Percentiles rank a stretch among this genome's conserved stretches.
phyloP scores from a whole-genome alignment of 75 land plant genomes.

The Sequoiadendron giganteum region DNA sequence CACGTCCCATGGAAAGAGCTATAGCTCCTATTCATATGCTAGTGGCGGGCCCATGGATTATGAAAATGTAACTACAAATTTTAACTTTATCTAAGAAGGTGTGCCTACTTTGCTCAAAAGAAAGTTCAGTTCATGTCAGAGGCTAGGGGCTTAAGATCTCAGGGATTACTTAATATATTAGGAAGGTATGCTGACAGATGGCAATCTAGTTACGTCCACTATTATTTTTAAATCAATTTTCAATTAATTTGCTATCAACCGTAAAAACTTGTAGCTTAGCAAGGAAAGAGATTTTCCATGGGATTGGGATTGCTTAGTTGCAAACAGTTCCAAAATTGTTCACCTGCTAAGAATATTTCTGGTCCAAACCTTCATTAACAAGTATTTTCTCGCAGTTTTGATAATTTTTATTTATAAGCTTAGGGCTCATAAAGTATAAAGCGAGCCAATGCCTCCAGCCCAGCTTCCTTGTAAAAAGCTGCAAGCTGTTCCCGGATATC shows the following conservation, averaged over 20 bases:
- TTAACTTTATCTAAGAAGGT: too few relatives aligned
- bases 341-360: background rate
- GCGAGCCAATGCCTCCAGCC: constrained; percentile 60
- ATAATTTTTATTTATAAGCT: background rate
- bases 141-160: too few relatives aligned
- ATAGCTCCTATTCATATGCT: too few relatives aligned
- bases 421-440: constrained; percentile 46
- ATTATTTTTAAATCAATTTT: background rate
- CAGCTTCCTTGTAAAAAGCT: constrained; percentile 77
- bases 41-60: too few relatives aligned
- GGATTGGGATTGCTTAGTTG: background rate
- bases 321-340: background rate
- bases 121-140: too few relatives aligned
- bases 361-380: background rate
- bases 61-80: too few relatives aligned
- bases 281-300: background rate
- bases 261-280: background rate
- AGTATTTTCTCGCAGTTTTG: background rate
- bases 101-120: too few relatives aligned
- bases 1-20: too few relatives aligned
- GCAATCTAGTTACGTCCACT: too few relatives aligned
- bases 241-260: background rate
- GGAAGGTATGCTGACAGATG: background rate
- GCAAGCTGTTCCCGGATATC: constrained; percentile 65
- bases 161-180: too few relatives aligned